phyloP scores from a whole-genome alignment of 345 rosid species.

The Sisymbrium irio region DNA sequence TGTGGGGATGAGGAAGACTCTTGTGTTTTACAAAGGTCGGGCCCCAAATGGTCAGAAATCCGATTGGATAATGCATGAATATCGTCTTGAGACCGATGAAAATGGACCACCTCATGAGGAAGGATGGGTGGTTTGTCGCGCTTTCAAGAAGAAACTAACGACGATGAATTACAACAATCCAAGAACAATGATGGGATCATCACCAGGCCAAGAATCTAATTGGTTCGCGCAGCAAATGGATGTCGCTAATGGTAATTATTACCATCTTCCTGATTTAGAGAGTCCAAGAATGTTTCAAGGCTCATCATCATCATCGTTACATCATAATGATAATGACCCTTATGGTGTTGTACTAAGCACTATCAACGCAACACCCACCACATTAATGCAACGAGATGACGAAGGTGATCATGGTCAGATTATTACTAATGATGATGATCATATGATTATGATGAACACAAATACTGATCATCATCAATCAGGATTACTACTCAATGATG shows the following conservation, averaged over 20 bases:
- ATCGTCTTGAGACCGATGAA: constrained; percentile 91
- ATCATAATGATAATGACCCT: constrained; percentile 27
- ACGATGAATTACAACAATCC: constrained; percentile 31
- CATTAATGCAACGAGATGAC: constrained; percentile 24
- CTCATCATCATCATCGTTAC: constrained; percentile 30
- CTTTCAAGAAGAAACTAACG: constrained; percentile 79
- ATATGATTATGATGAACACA: constrained; percentile 34
- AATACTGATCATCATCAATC: constrained; percentile 10
- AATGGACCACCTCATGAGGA: constrained; percentile 92
- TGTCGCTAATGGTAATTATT: constrained; percentile 33
- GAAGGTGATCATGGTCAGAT: constrained; percentile 15
- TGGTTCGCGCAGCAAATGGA: constrained; percentile 35
- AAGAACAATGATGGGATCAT: constrained; percentile 39
- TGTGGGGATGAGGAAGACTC: constrained; percentile 95
- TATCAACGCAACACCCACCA: constrained; percentile 28
- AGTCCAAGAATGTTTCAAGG: constrained; percentile 55
- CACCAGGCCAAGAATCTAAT: constrained; percentile 30
- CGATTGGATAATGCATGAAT: constrained; percentile 98
- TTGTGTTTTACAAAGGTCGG: constrained; percentile 88
- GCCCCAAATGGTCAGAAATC: constrained; percentile 96
- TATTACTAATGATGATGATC: constrained; percentile 25
- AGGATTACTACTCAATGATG: constrained; percentile 19
- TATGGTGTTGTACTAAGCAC: constrained; percentile 32
- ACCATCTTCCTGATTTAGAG: constrained; percentile 76
- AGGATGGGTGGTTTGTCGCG: constrained; percentile 98